Percentiles rank a stretch among this genome's conserved stretches.
phyloP scores from a whole-genome alignment of 1,284 basidiomycete genomes.

The Ceratobasidium sp. region DNA sequence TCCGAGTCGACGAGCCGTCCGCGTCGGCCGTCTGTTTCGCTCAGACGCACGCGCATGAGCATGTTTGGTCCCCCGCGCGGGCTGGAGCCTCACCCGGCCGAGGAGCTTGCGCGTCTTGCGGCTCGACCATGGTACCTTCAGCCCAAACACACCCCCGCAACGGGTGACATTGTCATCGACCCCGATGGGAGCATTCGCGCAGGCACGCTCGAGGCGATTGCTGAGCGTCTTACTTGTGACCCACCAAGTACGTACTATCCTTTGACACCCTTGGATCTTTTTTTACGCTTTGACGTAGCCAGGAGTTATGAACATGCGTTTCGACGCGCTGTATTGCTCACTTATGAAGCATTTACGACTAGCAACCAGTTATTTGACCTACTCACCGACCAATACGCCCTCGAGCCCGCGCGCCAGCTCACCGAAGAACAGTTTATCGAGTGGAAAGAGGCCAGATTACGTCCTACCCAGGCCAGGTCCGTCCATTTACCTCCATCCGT shows the following conservation, averaged over 20 bases:
- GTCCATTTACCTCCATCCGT: not conserved
- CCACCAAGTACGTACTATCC: conserved; percentile 48
- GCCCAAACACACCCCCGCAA: conserved; percentile 60
- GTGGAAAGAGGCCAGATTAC: conserved; percentile 72
- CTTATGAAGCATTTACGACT: conserved; percentile 80
- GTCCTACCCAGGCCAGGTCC: conserved; percentile 53
- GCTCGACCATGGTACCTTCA: conserved; percentile 72
- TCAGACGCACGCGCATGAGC: conserved; percentile 39
- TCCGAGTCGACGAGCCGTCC: conserved; percentile 28
- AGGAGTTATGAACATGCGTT: conserved; percentile 62
- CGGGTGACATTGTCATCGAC: conserved; percentile 65
- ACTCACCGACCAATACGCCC: conserved; percentile 71
- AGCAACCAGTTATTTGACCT: conserved; percentile 74
- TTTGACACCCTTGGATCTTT: not conserved
- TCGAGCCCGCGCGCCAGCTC: conserved; percentile 65
- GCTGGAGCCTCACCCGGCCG: conserved; percentile 19
- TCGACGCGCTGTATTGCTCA: conserved; percentile 76
- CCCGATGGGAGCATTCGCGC: conserved; percentile 68
- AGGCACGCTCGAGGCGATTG: conserved; percentile 74
- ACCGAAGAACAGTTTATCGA: conserved; percentile 65
- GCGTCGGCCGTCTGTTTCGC: conserved; percentile 36
- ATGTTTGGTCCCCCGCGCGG: conserved; percentile 31
- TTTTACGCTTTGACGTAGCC: conserved; percentile 5
- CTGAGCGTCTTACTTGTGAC: conserved; percentile 74
- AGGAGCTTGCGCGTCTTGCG: conserved; percentile 47